Evolutionary conservation across 331 rosid species (phyloP), one percentile per base, ranked within the genome.

Genomic region (Cydonia oblonga): DNA sequence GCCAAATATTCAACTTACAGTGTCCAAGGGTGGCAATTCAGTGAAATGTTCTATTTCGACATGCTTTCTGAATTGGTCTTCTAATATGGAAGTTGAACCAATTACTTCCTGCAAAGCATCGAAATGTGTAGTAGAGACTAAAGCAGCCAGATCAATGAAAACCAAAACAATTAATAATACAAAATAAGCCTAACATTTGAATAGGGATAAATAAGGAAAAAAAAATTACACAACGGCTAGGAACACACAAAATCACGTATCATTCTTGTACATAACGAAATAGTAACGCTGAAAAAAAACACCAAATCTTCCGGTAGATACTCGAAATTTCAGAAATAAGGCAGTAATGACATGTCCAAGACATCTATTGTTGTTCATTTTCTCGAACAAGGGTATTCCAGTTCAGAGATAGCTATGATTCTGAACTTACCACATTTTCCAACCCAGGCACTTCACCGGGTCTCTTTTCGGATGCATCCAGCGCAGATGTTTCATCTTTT

Each of bases 401-500:
- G 58, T 75, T 68, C 38, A 75, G 42, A 46, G 63, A 79, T 71
- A 56, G 74, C 35, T 15, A 61, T 38, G 42, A 42, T 24, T 12
- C 38, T 46, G 64, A 44, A 78, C 91, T 79, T 74, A 90, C 98
- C 81, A 65, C 54, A 76, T 56, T 67, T 72, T 86, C 88, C 6
- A 73, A 66, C 75, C 25, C 79, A 53, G 75, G 75, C 60, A 71
- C 84, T 79, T 40, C 87, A 70, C 68, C 54, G 67, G 87, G 64
- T 78, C 86, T 87, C 84, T 86, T 85, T 79, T 67, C 84, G 38
- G 86, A 76, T 57, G 72, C 80, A 62, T 84, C 96, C 77, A 54
- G 46, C 66, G 53, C 76, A 77, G 81, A 79, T 63, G 82, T 76
- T 74, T 77, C 81, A 69, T 81, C 84, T 77, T 70, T 68, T 12